Conservation (phyloP, 805 yeast genomes). For the Saccharomycopsis lassenensis region DNA sequence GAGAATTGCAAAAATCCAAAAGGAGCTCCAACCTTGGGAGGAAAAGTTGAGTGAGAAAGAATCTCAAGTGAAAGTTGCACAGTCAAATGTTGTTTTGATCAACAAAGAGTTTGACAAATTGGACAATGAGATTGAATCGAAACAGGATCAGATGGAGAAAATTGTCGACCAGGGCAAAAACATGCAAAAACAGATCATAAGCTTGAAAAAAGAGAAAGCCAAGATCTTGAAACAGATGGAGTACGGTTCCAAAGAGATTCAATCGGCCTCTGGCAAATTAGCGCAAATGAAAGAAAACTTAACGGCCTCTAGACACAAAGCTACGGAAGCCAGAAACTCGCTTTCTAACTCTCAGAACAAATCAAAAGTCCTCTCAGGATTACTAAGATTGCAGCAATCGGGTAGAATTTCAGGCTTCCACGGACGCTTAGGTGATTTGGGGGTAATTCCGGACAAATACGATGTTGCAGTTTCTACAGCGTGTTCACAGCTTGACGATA, state of each 20-base stretch:
- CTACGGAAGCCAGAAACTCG: slow-evolving; percentile 55
- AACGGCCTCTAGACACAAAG: slow-evolving; percentile 44
- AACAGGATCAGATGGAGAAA: slow-evolving; percentile 33
- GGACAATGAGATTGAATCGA: slow-evolving; percentile 33
- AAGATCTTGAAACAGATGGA: slow-evolving; percentile 43
- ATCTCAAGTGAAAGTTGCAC: slow-evolving; percentile 52
- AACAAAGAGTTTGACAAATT: slow-evolving; percentile 34
- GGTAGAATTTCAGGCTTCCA: slow-evolving; percentile 80
- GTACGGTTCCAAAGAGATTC: slow-evolving; percentile 48
- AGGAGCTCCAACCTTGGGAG: slow-evolving; percentile 74
- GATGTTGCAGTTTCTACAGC: slow-evolving; percentile 95
- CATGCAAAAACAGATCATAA: slow-evolving; percentile 35
- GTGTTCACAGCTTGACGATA: slow-evolving; percentile 79
- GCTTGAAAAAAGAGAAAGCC: slow-evolving; percentile 37
- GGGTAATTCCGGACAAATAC: slow-evolving; percentile 77
- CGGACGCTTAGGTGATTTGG: slow-evolving; percentile 88
- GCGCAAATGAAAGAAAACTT: slow-evolving; percentile 45
- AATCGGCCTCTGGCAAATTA: slow-evolving; percentile 36
- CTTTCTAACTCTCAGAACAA: slow-evolving; percentile 52
- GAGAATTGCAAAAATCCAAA: slow-evolving; percentile 53
- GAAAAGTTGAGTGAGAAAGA: slow-evolving; percentile 52
- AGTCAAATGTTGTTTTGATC: slow-evolving; percentile 53
- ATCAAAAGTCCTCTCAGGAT: slow-evolving; percentile 59
- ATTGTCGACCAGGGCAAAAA: slow-evolving; percentile 38
- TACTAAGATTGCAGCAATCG: slow-evolving; percentile 57